Conservation (phyloP, 2,329 filamentous ascomycete species). For the Colletotrichum incanum region DNA sequence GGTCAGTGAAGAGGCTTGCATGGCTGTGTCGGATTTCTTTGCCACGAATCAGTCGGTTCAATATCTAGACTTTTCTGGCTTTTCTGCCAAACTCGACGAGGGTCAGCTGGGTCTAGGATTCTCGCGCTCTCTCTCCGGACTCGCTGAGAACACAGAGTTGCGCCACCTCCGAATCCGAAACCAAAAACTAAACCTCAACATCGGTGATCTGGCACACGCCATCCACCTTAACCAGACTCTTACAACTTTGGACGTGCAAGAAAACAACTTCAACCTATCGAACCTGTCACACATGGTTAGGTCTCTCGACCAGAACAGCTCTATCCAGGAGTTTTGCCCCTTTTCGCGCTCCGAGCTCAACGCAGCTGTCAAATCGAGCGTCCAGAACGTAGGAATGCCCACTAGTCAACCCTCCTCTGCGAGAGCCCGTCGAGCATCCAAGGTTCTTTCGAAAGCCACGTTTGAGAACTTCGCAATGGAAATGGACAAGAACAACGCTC, state of each 20-base stretch:
- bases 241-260: slow-evolving; percentile 68
- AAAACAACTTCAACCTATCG: slow-evolving; percentile 69
- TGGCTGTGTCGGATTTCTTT: slow-evolving; percentile 66
- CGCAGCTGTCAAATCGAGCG: slow-evolving; percentile 51
- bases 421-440: slow-evolving; percentile 38
- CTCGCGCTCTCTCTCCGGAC: slow-evolving; percentile 64
- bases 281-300: slow-evolving; percentile 64
- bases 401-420: slow-evolving; percentile 29
- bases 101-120: slow-evolving; percentile 69
- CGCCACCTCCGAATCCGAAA: slow-evolving; percentile 70
- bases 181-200: slow-evolving; percentile 69
- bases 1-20: slow-evolving; percentile 62
- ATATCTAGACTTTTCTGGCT: slow-evolving; percentile 72
- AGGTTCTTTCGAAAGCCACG: slow-evolving; percentile 39
- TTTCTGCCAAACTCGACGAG: slow-evolving; percentile 71
- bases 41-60: slow-evolving; percentile 65
- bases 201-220: slow-evolving; percentile 67
- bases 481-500: slow-evolving; percentile 49
- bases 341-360: slow-evolving; percentile 57
- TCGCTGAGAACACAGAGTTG: slow-evolving; percentile 61
- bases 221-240: slow-evolving; percentile 65
- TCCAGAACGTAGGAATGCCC: slow-evolving; percentile 40
- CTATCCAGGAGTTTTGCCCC: slow-evolving; percentile 62
- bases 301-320: slow-evolving; percentile 59
- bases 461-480: slow-evolving; percentile 40